These are phyloP conservation scores for Fraxinus quadrangulata DNA, from an alignment of 257 asterid genomes.

Conservation along the genomic window DNA sequence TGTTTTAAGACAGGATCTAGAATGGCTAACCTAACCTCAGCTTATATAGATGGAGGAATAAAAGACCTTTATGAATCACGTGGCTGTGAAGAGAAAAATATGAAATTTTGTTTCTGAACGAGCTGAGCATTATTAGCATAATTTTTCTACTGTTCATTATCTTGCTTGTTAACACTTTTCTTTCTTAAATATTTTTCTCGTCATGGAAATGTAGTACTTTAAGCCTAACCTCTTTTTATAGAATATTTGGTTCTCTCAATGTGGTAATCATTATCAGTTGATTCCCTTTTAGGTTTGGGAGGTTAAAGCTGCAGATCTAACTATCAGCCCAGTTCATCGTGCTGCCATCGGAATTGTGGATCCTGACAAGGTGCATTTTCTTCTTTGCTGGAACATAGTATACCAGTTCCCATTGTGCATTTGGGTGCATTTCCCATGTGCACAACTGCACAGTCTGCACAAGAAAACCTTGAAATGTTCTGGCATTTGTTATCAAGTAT, in stretches of 20 bases:
- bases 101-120: no score
- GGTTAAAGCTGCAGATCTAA: slow-evolving; percentile 98
- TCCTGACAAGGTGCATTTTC: slow-evolving; percentile 60
- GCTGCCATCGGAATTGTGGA: slow-evolving; percentile 92
- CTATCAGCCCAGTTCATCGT: slow-evolving; percentile 94
- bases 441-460: no score
- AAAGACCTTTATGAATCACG: neutral
- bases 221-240: neutral
- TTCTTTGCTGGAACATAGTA: neutral
- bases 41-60: no score
- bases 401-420: no score
- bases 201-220: neutral
- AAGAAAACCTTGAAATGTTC: slow-evolving; percentile 3
- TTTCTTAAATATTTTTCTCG: no score
- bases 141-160: neutral
- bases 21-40: no score
- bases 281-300: slow-evolving; percentile 80
- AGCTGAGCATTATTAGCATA: neutral
- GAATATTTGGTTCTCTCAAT: neutral
- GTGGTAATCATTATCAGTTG: neutral
- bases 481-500: neutral
- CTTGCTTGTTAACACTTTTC: no score
- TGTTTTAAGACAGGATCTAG: neutral
- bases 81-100: neutral
- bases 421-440: no score